These are phyloP conservation scores for Fusarium agapanthi DNA, from an alignment of 2,329 filamentous ascomycete genomes.

Conservation along the genomic window DNA sequence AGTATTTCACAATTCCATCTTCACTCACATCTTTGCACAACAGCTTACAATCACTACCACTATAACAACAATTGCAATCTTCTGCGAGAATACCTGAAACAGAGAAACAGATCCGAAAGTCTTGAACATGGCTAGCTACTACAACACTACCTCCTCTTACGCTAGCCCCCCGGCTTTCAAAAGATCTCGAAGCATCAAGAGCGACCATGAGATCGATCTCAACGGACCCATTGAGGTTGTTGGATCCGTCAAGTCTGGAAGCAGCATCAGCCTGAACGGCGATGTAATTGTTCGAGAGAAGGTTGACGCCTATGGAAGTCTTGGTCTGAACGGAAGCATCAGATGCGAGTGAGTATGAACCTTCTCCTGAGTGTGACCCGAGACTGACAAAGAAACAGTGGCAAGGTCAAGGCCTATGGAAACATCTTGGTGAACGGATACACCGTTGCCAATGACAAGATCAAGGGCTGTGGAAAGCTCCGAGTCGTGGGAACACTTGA, in stretches of 20 bases:
- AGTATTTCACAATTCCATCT: background rate
- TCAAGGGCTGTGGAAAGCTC: conserved; percentile 58
- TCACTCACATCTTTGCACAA: conserved; percentile 2
- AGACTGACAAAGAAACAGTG: conserved; percentile 42
- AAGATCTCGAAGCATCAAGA: conserved; percentile 53
- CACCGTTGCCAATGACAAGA: conserved; percentile 51
- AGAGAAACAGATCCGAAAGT: background rate
- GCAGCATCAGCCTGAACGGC: conserved; percentile 55
- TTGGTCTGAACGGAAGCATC: conserved; percentile 54
- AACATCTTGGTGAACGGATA: conserved; percentile 55
- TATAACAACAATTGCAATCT: background rate
- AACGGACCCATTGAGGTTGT: conserved; percentile 57
- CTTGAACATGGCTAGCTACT: conserved; percentile 42
- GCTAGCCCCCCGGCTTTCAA: conserved; percentile 35
- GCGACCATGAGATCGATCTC: conserved; percentile 52
- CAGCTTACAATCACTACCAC: background rate
- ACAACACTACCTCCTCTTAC: conserved; percentile 36
- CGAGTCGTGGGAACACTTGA: conserved; percentile 54
- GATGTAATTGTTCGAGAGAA: conserved; percentile 55
- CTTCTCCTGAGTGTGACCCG: rapidly evolving
- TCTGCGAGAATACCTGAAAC: background rate
- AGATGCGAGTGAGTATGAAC: conserved; percentile 51
- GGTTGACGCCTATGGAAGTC: conserved; percentile 57
- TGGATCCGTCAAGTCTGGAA: conserved; percentile 57
- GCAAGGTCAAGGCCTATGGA: conserved; percentile 57